phyloP scores from a whole-genome alignment of 2,329 filamentous ascomycete species.

The Basipetospora sp. region DNA sequence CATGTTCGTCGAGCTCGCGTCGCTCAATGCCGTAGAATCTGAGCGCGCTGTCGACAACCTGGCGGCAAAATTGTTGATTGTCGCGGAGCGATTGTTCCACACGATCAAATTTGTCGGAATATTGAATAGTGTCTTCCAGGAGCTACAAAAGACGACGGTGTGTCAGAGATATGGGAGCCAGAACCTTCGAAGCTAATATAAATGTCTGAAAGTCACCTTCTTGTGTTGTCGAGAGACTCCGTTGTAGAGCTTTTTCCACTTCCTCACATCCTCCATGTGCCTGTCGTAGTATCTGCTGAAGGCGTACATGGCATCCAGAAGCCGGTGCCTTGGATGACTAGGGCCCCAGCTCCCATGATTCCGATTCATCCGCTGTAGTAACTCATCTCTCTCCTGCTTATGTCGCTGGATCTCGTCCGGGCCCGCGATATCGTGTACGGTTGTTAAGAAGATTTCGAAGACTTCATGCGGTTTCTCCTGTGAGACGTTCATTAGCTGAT shows the following conservation, averaged over 20 bases:
- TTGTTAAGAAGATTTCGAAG: conserved; percentile 14
- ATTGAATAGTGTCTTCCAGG: conserved; percentile 42
- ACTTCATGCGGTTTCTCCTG: conserved; percentile 10
- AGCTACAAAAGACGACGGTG: conserved; percentile 20
- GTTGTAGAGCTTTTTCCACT: conserved; percentile 22
- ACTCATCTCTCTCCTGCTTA: conserved; percentile 15
- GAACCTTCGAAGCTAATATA: no score
- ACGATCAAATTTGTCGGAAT: conserved; percentile 36
- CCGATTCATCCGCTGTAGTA: conserved; percentile 17
- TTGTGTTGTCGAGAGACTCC: conserved; percentile 22
- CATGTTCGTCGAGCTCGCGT: conserved; percentile 29
- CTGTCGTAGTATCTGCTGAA: conserved; percentile 21
- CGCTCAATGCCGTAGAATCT: conserved; percentile 29
- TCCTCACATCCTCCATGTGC: conserved; percentile 22
- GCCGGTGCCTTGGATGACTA: conserved; percentile 23
- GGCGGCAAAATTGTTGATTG: conserved; percentile 31
- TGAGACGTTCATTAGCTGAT: no score
- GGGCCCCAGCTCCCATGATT: conserved; percentile 18
- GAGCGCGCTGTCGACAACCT: conserved; percentile 29
- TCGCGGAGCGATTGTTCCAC: conserved; percentile 26
- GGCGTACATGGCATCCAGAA: conserved; percentile 25
- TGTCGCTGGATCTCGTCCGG: conserved; percentile 14
- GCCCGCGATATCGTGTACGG: conserved; percentile 13
- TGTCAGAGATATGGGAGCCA: not conserved
- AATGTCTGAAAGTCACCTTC: conserved; percentile 12